A percentile compares a stretch with the other conserved stretches of the same genome.
phyloP scores from a whole-genome alignment of 2,329 filamentous ascomycete species.

The Sporothrix pseudoabietina region DNA sequence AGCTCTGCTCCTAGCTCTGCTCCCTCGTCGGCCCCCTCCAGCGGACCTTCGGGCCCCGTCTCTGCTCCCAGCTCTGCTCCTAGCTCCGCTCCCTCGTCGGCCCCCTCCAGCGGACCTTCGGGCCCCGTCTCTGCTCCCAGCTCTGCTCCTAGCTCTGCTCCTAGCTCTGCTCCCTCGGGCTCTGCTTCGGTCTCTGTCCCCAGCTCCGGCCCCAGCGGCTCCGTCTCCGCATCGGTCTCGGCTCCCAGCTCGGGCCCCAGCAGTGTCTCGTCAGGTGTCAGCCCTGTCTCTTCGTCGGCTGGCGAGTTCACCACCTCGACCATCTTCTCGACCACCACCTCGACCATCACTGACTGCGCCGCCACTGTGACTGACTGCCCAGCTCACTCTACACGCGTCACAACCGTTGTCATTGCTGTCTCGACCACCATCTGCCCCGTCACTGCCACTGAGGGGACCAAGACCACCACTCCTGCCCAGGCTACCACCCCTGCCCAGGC shows the following conservation, averaged over 20 bases:
- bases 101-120: not conserved
- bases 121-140: not conserved
- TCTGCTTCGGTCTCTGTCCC: not conserved
- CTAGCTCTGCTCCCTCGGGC: not conserved
- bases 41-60: not conserved
- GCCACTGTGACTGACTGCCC: constrained; percentile 55
- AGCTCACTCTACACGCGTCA: constrained; percentile 49
- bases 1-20: not conserved
- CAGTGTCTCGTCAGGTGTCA: constrained; percentile 4
- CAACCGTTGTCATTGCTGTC: constrained; percentile 56
- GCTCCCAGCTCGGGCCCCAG: not conserved
- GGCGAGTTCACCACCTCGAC: constrained; percentile 38
- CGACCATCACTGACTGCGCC: constrained; percentile 56
- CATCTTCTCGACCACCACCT: constrained; percentile 53
- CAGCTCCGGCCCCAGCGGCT: constrained; percentile 8
- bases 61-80: constrained; percentile 2
- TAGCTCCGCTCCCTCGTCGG: not conserved
- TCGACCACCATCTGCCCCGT: constrained; percentile 65
- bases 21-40: not conserved
- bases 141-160: not conserved
- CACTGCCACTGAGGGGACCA: constrained; percentile 52
- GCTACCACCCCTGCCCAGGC: constrained; percentile 40
- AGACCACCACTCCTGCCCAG: constrained; percentile 37
- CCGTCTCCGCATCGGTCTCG: not conserved
- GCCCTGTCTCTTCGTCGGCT: constrained; percentile 22